Percentiles rank a stretch among this genome's conserved stretches.
phyloP scores from a whole-genome alignment of 768 basidiomycete genomes.

The Boletus eberwhitei region DNA sequence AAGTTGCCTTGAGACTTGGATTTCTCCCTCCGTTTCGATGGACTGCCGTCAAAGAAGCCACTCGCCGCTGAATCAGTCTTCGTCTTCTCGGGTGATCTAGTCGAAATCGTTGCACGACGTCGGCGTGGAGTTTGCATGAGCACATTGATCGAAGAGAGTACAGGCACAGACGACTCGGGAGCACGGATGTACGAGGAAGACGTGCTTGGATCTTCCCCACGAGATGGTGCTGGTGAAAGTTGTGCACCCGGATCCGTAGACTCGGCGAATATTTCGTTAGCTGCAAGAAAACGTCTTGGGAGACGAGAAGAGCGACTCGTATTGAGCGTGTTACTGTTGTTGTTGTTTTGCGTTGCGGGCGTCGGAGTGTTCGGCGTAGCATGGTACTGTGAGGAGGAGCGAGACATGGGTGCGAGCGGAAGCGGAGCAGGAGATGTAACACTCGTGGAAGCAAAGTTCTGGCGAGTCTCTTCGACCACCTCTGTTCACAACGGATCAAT shows the following conservation, averaged over 20 bases:
- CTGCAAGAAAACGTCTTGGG: slow-evolving; percentile 61
- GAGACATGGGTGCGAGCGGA: slow-evolving; percentile 56
- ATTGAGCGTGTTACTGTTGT: slow-evolving; percentile 2
- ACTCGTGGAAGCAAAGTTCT: slow-evolving; percentile 61
- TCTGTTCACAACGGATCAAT: slow-evolving; percentile 39
- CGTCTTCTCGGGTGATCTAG: slow-evolving; percentile 51
- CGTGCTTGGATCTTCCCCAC: slow-evolving; percentile 12
- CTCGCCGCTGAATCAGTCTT: slow-evolving; percentile 19
- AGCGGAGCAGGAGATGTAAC: slow-evolving; percentile 55
- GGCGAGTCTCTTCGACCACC: slow-evolving; percentile 78
- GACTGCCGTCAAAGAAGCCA: slow-evolving; percentile 44
- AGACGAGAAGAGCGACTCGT: slow-evolving; percentile 40
- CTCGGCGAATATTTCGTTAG: slow-evolving; percentile 66
- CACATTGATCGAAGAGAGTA: slow-evolving; percentile 15
- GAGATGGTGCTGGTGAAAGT: slow-evolving; percentile 20
- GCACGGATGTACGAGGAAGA: slow-evolving; percentile 23
- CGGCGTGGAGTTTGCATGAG: slow-evolving; percentile 35
- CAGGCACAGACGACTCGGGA: slow-evolving; percentile 21
- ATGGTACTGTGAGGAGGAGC: slow-evolving; percentile 41
- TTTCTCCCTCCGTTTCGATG: slow-evolving; percentile 65
- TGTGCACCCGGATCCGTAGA: slow-evolving; percentile 12
- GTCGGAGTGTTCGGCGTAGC: slow-evolving; percentile 35
- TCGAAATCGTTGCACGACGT: slow-evolving; percentile 65
- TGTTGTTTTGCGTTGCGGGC: slow-evolving; percentile 2
- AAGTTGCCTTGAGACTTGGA: slow-evolving; percentile 64